Conservation (phyloP, 305 asterid species). For the Fraxinus nigra region DNA sequence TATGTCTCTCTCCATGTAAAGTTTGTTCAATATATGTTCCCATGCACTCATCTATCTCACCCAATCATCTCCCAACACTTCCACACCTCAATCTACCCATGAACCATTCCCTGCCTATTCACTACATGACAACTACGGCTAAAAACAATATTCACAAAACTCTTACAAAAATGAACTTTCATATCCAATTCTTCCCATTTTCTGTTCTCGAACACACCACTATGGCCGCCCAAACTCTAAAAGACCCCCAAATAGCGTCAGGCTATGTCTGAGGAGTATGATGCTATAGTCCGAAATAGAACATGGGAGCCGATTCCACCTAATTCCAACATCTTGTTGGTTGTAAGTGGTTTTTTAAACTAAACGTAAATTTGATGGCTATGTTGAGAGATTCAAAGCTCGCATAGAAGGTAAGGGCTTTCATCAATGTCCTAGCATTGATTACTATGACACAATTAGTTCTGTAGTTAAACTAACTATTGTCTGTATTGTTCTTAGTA, state of each 20-base stretch:
- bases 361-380: neutral
- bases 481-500: no score
- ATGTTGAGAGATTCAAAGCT: neutral
- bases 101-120: neutral
- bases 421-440: neutral
- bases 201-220: neutral
- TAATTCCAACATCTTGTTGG: neutral
- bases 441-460: neutral
- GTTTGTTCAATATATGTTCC: neutral
- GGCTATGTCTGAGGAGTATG: neutral
- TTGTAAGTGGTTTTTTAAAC: neutral
- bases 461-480: neutral
- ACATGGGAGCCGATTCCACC: neutral
- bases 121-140: neutral
- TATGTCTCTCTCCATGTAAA: neutral
- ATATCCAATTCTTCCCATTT: neutral
- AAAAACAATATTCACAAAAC: neutral
- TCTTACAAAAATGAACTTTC: neutral
- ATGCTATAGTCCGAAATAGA: neutral
- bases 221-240: neutral
- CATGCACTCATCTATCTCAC: neutral
- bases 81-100: neutral
- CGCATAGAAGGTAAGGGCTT: neutral
- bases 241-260: neutral
- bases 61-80: neutral